Evolutionary conservation across 208 protist genomes (phyloP), one percentile per base, ranked within the genome.

Genomic region (Crithidia acanthocephali): DNA sequence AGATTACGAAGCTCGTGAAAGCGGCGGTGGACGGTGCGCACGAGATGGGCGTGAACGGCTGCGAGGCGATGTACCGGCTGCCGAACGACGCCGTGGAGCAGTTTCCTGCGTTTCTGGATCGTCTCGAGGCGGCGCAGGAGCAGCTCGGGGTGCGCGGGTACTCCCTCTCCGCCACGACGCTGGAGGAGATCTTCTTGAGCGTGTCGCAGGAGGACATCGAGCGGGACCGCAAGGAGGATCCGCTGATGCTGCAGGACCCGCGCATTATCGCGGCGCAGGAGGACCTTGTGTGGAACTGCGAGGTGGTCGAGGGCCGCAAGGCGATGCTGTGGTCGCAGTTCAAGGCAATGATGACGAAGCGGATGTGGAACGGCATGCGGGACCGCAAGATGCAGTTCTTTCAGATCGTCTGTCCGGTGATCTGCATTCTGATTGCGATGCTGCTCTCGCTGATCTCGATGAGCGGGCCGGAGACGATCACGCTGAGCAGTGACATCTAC

Each of bases 151-250:
- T 96, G 10, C 59, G 72, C 18, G 74, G 70, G 40, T 93, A 86
- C 71, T 53, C 86, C 27, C 23, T 96, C 18, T 74, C 72, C 2
- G 82, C 79, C 6, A 71, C 85, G 15, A 94, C 94, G 25, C 72
- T 96, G 23, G 89, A 96, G 76, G 87, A 96, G 55, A 74, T 95
- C 0, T 96, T 96, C 48, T 40, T 96, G 37, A 73, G 65, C 16
- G 79, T 90, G 28, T 83, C 80, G 0, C 62, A 81, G 58, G 80
- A 68, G 1, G 75, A 81, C 22, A 74, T 72, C 9, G 47, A 56
- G 6, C 28, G 32, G 9, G 23, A 45, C 11, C 32, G 59, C 22
- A 50, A 69, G 15, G 55, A 8, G 20, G 50, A 45, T 23, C 23
- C 27, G 28, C 18, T 22, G 20, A 28, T 40, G 45, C 57, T 51